A percentile compares a stretch with the other conserved stretches of the same genome.
Evolutionary conservation across 495 filamentous ascomycete genomes (phyloP).

Genomic region (Clavariopsis aquatica): DNA sequence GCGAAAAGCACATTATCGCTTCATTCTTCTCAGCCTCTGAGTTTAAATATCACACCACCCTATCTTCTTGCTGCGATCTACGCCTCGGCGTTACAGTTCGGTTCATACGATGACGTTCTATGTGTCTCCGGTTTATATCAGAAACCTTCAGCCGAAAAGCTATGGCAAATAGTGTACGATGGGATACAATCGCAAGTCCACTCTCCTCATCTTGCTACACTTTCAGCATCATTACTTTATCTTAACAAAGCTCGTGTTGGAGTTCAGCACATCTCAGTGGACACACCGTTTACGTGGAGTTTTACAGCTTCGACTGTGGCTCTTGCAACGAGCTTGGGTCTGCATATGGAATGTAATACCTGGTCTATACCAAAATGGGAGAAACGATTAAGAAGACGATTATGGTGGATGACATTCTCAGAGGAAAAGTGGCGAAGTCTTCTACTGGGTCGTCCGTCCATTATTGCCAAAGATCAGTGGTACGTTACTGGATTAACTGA

Average conservation of each 20-base stretch:
- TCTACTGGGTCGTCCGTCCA: not conserved
- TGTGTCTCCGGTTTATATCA: not conserved
- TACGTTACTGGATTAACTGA: not conserved
- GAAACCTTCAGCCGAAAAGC: not conserved
- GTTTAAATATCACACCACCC: not conserved
- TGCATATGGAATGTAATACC: not conserved
- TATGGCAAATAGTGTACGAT: not conserved
- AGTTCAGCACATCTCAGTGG: not conserved
- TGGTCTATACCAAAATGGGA: not conserved
- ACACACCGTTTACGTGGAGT: not conserved
- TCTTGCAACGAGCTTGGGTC: not conserved
- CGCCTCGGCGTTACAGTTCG: not conserved
- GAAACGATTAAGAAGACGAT: not conserved
- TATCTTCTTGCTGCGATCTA: not conserved
- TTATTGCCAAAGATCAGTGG: not conserved
- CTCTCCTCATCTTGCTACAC: not conserved
- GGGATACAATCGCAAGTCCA: not conserved
- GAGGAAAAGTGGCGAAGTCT: not conserved
- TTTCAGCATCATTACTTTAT: not conserved
- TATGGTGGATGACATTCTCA: not conserved
- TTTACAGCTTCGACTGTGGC: not conserved
- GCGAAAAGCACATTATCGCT: not conserved
- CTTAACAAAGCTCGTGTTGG: not conserved
- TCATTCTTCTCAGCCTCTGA: not conserved
- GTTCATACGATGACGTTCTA: not conserved